Evolutionary conservation across 306 rosid genomes (phyloP).

Genomic region (Aeschynomene evenia): DNA sequence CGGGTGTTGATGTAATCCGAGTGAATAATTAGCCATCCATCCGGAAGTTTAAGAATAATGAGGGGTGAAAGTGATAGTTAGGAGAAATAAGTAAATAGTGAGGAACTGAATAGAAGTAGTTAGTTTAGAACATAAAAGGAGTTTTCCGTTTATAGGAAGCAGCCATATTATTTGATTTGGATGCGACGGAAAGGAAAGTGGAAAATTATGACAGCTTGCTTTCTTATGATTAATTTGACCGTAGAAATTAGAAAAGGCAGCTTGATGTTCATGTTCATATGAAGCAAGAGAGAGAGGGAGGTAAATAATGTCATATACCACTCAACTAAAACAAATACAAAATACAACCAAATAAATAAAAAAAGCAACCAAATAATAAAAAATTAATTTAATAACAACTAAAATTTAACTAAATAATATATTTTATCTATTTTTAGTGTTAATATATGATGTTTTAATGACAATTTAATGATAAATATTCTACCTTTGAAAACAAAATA

Average conservation of each 20-base stretch:
- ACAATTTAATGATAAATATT: too few species aligned
- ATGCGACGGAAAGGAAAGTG: neutral
- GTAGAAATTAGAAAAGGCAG: neutral
- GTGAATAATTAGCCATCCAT: neutral
- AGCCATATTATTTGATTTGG: neutral
- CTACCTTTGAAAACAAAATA: too few species aligned
- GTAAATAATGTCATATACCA: neutral
- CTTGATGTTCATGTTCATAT: neutral
- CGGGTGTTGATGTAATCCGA: neutral
- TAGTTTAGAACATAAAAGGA: neutral
- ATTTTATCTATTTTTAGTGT: too few species aligned
- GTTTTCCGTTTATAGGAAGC: neutral
- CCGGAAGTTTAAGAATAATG: constrained; percentile 4
- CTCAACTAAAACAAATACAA: too few species aligned
- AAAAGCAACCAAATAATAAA: too few species aligned
- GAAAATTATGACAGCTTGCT: neutral
- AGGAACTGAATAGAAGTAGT: neutral
- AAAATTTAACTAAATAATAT: too few species aligned
- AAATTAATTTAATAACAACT: too few species aligned
- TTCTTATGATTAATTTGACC: too few species aligned
- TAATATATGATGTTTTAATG: too few species aligned
- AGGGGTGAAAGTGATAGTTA: constrained; percentile 19
- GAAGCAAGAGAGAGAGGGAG: neutral
- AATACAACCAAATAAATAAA: too few species aligned
- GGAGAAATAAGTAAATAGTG: neutral